Percentiles rank a stretch among this genome's conserved stretches.
These are phyloP conservation scores for Trypanosoma avium DNA, from an alignment of 208 protist genomes.

Conservation along the genomic window DNA sequence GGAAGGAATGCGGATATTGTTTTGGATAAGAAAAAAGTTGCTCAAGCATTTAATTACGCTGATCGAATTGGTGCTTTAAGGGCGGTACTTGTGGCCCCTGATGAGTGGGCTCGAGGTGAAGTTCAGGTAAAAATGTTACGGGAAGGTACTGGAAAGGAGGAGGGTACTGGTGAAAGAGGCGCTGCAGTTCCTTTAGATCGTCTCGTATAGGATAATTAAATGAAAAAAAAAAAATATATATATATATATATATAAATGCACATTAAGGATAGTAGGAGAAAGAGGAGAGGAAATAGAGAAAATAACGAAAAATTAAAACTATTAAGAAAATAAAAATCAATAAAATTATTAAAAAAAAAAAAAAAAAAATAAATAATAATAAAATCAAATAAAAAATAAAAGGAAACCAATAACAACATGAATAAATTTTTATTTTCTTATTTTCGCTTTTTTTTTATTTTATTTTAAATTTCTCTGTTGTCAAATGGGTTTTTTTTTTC, in stretches of 20 bases:
- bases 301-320: too few relatives aligned
- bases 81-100: slow-evolving; percentile 91
- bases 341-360: too few relatives aligned
- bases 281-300: too few relatives aligned
- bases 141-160: slow-evolving; percentile 55
- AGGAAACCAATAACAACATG: too few relatives aligned
- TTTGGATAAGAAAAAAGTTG: slow-evolving; percentile 91
- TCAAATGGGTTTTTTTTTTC: too few relatives aligned
- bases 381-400: too few relatives aligned
- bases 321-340: too few relatives aligned
- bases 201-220: slow-evolving; percentile 18
- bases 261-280: too few relatives aligned
- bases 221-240: slow-evolving; percentile 13
- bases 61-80: slow-evolving; percentile 90
- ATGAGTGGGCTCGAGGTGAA: slow-evolving; percentile 90
- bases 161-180: slow-evolving; percentile 49
- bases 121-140: slow-evolving; percentile 93
- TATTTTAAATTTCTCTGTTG: too few relatives aligned
- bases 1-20: slow-evolving; percentile 91
- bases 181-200: slow-evolving; percentile 52
- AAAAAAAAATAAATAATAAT: too few relatives aligned
- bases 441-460: too few relatives aligned
- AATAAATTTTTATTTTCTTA: too few relatives aligned
- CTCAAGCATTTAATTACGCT: slow-evolving; percentile 93
- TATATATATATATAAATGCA: background rate